Percentiles rank a stretch among this genome's conserved stretches.
Evolutionary conservation across 2,329 filamentous ascomycete genomes (phyloP).

Genomic region (Aspergillus fumigatiaffinis): DNA sequence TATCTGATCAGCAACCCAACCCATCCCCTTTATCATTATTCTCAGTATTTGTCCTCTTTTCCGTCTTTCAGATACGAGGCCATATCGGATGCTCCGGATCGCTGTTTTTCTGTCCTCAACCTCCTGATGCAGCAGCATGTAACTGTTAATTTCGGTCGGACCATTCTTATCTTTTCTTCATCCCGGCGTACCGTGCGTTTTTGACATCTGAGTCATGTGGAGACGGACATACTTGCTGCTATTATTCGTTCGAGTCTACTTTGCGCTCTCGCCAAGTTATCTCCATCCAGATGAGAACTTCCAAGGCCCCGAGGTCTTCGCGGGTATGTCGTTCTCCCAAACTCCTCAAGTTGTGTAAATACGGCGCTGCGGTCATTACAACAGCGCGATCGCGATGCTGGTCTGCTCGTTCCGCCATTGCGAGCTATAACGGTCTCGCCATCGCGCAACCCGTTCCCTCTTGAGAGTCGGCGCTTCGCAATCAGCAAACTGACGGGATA

Average conservation of each 20-base stretch:
- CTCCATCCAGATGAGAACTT: conserved; percentile 99
- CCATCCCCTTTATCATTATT: conserved; percentile 1
- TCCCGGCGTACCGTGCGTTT: conserved; percentile 14
- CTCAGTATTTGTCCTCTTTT: background rate
- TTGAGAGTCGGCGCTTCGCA: background rate
- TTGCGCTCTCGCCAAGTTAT: conserved; percentile 91
- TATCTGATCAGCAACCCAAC: conserved; percentile 1
- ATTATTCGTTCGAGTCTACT: conserved; percentile 83
- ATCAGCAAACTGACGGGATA: conserved; percentile 4
- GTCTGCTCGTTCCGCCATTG: conserved; percentile 1
- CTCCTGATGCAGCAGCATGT: conserved; percentile 2
- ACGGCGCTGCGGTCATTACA: background rate
- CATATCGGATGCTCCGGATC: background rate
- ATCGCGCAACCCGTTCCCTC: background rate
- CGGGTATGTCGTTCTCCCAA: conserved; percentile 59
- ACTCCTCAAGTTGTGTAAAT: background rate
- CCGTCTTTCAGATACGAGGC: background rate
- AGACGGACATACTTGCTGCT: conserved; percentile 82
- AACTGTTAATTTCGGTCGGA: background rate
- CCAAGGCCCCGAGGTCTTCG: conserved; percentile 94
- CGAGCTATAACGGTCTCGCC: background rate
- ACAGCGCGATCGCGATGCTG: conserved; percentile 3
- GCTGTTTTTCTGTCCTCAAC: conserved; percentile 1
- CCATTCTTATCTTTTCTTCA: conserved; percentile 4
- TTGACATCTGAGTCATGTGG: conserved; percentile 63